phyloP scores from a whole-genome alignment of 2,329 filamentous ascomycete species.

The Ambrosiella beaveri region DNA sequence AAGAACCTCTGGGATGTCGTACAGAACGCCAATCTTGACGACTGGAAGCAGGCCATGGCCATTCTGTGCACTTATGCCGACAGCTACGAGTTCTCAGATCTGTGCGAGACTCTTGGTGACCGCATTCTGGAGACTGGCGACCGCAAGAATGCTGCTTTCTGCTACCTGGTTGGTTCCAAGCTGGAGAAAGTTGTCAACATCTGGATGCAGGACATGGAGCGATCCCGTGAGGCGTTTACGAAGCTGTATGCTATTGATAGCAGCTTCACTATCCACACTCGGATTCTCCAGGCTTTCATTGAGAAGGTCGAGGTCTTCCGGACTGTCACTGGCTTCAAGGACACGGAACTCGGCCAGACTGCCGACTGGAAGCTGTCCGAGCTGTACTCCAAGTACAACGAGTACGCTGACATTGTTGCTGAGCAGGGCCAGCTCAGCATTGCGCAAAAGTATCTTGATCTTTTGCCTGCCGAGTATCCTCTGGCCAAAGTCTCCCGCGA shows the following conservation, averaged over 20 bases:
- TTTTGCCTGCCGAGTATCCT: constrained; percentile 68
- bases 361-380: constrained; percentile 77
- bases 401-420: constrained; percentile 91
- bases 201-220: constrained; percentile 79
- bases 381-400: constrained; percentile 86
- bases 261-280: constrained; percentile 80
- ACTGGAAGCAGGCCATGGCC: constrained; percentile 97
- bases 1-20: constrained; percentile 98
- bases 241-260: constrained; percentile 55
- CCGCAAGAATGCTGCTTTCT: constrained; percentile 87
- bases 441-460: constrained; percentile 79
- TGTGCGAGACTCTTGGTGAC: constrained; percentile 89
- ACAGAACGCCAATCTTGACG: constrained; percentile 78
- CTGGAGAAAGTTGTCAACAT: constrained; percentile 92
- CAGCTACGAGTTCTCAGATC: constrained; percentile 75
- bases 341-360: constrained; percentile 51
- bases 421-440: constrained; percentile 72
- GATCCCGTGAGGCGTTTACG: constrained; percentile 60
- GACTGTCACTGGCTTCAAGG: constrained; percentile 78
- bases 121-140: constrained; percentile 62
- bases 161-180: constrained; percentile 88
- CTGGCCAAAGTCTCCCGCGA: constrained; percentile 75
- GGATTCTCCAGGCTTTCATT: constrained; percentile 78
- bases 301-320: constrained; percentile 98
- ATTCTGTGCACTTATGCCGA: constrained; percentile 91